Percentiles rank a stretch among this genome's conserved stretches.
Conservation (phyloP, 768 basidiomycete genomes). For the Mycena haematopus region DNA sequence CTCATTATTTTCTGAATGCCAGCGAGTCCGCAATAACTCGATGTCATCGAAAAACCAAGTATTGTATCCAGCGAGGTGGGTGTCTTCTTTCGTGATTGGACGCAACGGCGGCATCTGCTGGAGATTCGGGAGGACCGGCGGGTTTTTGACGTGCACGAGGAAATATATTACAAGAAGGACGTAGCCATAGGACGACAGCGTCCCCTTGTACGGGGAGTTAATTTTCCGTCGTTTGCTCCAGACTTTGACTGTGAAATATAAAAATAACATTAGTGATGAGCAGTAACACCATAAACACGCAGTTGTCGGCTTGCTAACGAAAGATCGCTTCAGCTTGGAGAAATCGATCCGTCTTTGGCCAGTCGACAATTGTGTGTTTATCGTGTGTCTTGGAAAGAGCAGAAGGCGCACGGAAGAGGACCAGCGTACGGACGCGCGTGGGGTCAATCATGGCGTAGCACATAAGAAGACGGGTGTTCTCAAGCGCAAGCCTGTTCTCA, state of each 20-base stretch:
- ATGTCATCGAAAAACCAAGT: constrained; percentile 99
- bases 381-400: constrained; percentile 4
- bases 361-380: constrained; percentile 24
- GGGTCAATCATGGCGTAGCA: constrained; percentile 98
- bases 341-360: constrained; percentile 11
- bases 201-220: constrained; percentile 97
- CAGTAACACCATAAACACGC: constrained; percentile 4
- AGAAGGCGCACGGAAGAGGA: constrained; percentile 87
- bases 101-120: constrained; percentile 93
- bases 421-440: constrained; percentile 89
- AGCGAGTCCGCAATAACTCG: constrained; percentile 87
- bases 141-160: constrained; percentile 96
- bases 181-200: constrained; percentile 96
- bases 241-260: constrained; percentile 81
- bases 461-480: constrained; percentile 95
- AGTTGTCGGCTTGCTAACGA: constrained; percentile 11
- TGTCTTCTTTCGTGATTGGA: constrained; percentile 84
- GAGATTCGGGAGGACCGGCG: constrained; percentile 94
- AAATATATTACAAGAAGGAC: constrained; percentile 98
- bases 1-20: constrained; percentile 94
- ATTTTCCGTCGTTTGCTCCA: constrained; percentile 99
- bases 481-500: constrained; percentile 94
- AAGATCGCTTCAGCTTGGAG: constrained; percentile 8
- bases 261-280: constrained; percentile 8
- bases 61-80: constrained; percentile 80